Evolutionary conservation across 257 asterid species (phyloP), one percentile per base, ranked within the genome.

Genomic region (Penstemon newberryi): DNA sequence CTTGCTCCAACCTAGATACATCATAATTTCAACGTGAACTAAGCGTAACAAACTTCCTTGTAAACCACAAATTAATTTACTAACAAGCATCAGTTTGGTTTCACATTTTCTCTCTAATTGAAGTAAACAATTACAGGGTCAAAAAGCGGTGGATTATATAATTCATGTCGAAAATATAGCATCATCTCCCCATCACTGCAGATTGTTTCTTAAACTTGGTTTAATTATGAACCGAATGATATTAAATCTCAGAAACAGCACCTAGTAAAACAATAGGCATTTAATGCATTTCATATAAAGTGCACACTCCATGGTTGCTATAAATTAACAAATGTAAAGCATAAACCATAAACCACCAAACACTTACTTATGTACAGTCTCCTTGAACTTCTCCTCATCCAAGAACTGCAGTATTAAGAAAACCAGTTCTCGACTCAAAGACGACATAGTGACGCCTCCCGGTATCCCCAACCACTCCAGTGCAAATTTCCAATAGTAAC

Each of bases 391-490:
- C 78, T 92, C 98, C 72, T 92, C 98, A 39, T 89, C 98, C 88
- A 92, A 86, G 88, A 89, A 92, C 87, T 92, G 96, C 65, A 89
- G 91, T 65, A 92, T 89, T 60, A 92, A 79, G 89, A 92, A 92
- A 73, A 92, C 98, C 76, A 92, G 93, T 87, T 92, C 98, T 75
- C 96, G 84, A 85, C 98, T 92, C 85, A 92, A 83, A 83, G 96
- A 89, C 80, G 98, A 87, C 98, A 89, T 92, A 70, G 96, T 85
- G 82, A 84, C 94, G 79, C 88, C 90, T 73, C 96, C 97, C 62
- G 97, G 88, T 67, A 82, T 78, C 81, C 97, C 98, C 81, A 93
- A 77, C 91, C 91, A 93, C 95, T 93, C 97, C 98, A 90, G 97
- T n/a, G 95, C 96, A 82, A 88, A 83, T 80, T 60, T 82, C 79